Evolutionary conservation across 2,329 filamentous ascomycete genomes (phyloP).

Genomic region (Plectosphaerella cucumerina): DNA sequence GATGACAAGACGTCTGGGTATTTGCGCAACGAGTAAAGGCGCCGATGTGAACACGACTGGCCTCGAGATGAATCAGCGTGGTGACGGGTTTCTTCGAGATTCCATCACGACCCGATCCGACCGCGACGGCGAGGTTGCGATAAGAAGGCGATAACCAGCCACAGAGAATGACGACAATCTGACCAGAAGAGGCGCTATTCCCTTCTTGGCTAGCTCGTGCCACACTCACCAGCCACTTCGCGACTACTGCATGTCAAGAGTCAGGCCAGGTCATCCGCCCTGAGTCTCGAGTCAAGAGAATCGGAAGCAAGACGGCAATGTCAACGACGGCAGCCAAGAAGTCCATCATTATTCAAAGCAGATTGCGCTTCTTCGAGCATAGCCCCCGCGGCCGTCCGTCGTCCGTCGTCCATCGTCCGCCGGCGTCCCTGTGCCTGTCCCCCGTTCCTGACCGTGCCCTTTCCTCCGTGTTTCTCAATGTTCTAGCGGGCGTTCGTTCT

Average conservation of each 20-base stretch:
- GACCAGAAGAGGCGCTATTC: not conserved
- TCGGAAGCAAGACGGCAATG: too few relatives aligned
- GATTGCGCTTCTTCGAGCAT: too few relatives aligned
- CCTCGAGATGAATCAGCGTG: not conserved
- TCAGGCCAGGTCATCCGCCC: too few relatives aligned
- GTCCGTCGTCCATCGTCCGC: too few relatives aligned
- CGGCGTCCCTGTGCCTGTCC: too few relatives aligned
- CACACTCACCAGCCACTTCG: not conserved
- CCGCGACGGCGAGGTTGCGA: not conserved
- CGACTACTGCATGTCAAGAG: too few relatives aligned
- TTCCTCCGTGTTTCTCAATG: too few relatives aligned
- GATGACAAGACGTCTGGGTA: not conserved
- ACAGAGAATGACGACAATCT: not conserved
- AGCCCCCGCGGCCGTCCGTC: too few relatives aligned
- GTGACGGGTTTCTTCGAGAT: not conserved
- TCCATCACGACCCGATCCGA: not conserved
- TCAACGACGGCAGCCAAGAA: too few relatives aligned
- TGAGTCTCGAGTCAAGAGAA: too few relatives aligned
- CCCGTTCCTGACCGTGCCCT: too few relatives aligned
- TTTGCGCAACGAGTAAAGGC: not conserved
- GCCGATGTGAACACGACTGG: not conserved
- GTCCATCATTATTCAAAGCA: too few relatives aligned
- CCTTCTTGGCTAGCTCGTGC: constrained; percentile 2
- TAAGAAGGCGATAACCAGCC: not conserved
- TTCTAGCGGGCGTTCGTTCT: not conserved